Percentiles rank a stretch among this genome's conserved stretches.
Evolutionary conservation across 2,329 filamentous ascomycete species (phyloP).

Genomic region (Xylariales sp.): DNA sequence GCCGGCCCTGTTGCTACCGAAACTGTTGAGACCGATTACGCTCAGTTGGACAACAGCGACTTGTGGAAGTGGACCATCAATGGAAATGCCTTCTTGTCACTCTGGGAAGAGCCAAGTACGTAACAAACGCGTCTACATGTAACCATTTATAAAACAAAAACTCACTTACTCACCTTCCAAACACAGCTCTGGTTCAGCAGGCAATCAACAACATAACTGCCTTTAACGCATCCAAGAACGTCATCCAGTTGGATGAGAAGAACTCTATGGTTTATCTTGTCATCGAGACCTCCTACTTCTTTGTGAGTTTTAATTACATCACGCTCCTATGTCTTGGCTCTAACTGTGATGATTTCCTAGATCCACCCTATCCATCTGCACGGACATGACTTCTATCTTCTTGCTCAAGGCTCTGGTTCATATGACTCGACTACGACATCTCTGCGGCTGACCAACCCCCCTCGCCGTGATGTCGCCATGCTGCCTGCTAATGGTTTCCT

Average conservation of each 20-base stretch:
- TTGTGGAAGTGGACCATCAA: slow-evolving; percentile 48
- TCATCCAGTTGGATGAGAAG: slow-evolving; percentile 21
- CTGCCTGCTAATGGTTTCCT: slow-evolving; percentile 41
- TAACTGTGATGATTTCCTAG: slow-evolving; percentile 7
- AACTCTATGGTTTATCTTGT: slow-evolving; percentile 30
- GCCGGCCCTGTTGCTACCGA: slow-evolving; percentile 16
- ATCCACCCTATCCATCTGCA: slow-evolving; percentile 38
- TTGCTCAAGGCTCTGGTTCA: slow-evolving; percentile 24
- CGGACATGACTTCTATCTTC: too few species aligned
- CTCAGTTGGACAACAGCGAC: slow-evolving; percentile 15
- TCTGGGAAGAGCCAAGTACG: slow-evolving; percentile 42
- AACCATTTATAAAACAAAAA: not conserved
- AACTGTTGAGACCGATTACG: slow-evolving; percentile 20
- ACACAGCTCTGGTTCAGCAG: slow-evolving; percentile 29
- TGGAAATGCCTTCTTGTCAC: slow-evolving; percentile 38
- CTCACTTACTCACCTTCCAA: slow-evolving; percentile 19
- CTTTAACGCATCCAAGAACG: slow-evolving; percentile 22
- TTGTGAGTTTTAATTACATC: slow-evolving; percentile 9
- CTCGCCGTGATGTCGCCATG: slow-evolving; percentile 43
- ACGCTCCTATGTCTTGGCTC: not conserved
- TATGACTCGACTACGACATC: slow-evolving; percentile 21
- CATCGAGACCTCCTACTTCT: slow-evolving; percentile 20
- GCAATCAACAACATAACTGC: slow-evolving; percentile 17
- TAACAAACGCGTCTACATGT: not conserved
- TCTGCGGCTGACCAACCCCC: slow-evolving; percentile 37